Conservation (phyloP, 305 asterid genomes). For the Solanum hybrid region DNA sequence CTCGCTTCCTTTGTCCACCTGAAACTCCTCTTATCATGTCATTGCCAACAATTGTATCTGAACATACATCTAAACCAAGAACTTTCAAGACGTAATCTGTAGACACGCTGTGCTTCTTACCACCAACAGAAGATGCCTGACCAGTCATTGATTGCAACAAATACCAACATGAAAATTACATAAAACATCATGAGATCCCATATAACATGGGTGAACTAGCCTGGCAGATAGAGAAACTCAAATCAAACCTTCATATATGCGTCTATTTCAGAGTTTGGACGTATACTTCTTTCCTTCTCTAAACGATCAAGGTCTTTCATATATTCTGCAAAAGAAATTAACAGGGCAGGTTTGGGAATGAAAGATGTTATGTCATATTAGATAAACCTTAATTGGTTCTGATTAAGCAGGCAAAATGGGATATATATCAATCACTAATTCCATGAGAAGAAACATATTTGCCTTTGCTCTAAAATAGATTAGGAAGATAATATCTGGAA, state of each 20-base stretch:
- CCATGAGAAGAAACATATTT: background rate
- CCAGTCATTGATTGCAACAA: background rate
- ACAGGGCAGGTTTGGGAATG: background rate
- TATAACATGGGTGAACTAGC: background rate
- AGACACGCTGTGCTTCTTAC: conserved; percentile 58
- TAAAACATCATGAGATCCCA: background rate
- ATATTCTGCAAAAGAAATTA: conserved; percentile 37
- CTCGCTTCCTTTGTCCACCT: conserved; percentile 85
- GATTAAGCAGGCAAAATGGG: background rate
- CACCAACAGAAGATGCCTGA: conserved; percentile 70
- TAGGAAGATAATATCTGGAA: background rate
- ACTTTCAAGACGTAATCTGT: conserved; percentile 78
- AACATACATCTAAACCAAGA: conserved; percentile 75
- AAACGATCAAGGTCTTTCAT: conserved; percentile 51
- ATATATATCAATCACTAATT: background rate
- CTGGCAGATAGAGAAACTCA: background rate
- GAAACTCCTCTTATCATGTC: conserved; percentile 89
- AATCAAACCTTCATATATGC: conserved; percentile 80
- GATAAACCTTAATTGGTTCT: background rate
- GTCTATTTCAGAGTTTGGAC: conserved; percentile 76
- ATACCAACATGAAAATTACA: background rate
- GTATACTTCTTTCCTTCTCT: conserved; percentile 65
- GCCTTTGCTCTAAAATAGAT: background rate
- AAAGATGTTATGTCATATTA: background rate
- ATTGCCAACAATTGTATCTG: conserved; percentile 73